Conservation (phyloP, 495 filamentous ascomycete genomes). For the Penicillium chermesinum region DNA sequence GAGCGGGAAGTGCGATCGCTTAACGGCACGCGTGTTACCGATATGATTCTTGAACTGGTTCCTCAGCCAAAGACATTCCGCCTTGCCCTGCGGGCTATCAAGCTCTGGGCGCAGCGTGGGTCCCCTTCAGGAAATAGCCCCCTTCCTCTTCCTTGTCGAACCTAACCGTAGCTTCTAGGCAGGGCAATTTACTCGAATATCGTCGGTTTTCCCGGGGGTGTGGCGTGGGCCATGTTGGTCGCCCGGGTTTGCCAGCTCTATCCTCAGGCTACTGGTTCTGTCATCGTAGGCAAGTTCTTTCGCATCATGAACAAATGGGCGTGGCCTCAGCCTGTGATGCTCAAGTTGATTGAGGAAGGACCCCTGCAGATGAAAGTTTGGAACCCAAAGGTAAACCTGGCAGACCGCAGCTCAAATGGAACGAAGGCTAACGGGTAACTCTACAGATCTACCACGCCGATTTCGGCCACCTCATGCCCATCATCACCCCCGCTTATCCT, state of each 20-base stretch:
- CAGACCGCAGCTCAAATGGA: background rate
- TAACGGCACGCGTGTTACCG: conserved; percentile 89
- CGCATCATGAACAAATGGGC: conserved; percentile 83
- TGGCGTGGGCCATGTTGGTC: conserved; percentile 97
- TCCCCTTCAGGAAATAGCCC: background rate
- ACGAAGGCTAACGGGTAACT: background rate
- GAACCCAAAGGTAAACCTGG: conserved; percentile 73
- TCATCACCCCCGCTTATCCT: conserved; percentile 94
- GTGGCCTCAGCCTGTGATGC: conserved; percentile 86
- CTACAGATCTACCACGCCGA: conserved; percentile 73
- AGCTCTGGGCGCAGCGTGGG: conserved; percentile 88
- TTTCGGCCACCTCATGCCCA: conserved; percentile 84
- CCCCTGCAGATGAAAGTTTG: conserved; percentile 78
- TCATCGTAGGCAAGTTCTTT: conserved; percentile 90
- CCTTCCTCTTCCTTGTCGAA: background rate
- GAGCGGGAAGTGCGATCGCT: conserved; percentile 81
- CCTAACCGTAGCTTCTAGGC: conserved; percentile 27
- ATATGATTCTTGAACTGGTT: conserved; percentile 82
- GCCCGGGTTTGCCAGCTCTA: conserved; percentile 97
- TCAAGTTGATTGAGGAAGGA: conserved; percentile 84
- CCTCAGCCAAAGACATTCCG: conserved; percentile 86
- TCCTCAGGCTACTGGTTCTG: conserved; percentile 80
- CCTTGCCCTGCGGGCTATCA: conserved; percentile 81
- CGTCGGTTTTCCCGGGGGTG: conserved; percentile 91
- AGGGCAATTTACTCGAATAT: conserved; percentile 93